Percentiles rank a stretch among this genome's conserved stretches.
phyloP scores from a whole-genome alignment of 306 rosid genomes.

The Cucurbita pepo region DNA sequence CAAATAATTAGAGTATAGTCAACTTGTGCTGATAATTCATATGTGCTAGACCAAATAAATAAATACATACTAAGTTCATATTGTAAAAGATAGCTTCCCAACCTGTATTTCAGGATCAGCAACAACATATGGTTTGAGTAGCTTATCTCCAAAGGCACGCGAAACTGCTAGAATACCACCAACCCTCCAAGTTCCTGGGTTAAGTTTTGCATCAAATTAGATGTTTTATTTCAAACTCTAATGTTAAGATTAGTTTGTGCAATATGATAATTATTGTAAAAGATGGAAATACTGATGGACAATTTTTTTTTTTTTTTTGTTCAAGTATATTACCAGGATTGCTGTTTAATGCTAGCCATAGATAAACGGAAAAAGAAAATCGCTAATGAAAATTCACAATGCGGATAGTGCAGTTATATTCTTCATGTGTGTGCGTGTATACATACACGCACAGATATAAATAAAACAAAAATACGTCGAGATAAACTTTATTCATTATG shows the following conservation, averaged over 20 bases:
- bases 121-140: constrained; percentile 68
- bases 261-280: background rate
- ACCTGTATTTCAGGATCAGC: constrained; percentile 96
- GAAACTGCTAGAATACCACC: constrained; percentile 94
- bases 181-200: constrained; percentile 79
- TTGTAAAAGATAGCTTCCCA: background rate
- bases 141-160: constrained; percentile 84
- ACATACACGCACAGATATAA: too few relatives aligned
- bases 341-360: background rate
- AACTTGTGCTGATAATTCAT: background rate
- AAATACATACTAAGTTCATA: background rate
- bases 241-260: background rate
- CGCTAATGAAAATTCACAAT: background rate
- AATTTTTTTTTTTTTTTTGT: background rate
- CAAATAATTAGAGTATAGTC: background rate
- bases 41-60: background rate
- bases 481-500: background rate
- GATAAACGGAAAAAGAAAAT: background rate
- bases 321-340: background rate
- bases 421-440: too few relatives aligned
- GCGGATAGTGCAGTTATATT: background rate
- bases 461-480: background rate
- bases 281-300: background rate
- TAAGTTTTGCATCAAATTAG: constrained; percentile 7
- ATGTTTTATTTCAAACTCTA: constrained; percentile 1